Evolutionary conservation across 495 filamentous ascomycete species (phyloP), one percentile per base, ranked within the genome.

Genomic region (Daldinia concentrica): DNA sequence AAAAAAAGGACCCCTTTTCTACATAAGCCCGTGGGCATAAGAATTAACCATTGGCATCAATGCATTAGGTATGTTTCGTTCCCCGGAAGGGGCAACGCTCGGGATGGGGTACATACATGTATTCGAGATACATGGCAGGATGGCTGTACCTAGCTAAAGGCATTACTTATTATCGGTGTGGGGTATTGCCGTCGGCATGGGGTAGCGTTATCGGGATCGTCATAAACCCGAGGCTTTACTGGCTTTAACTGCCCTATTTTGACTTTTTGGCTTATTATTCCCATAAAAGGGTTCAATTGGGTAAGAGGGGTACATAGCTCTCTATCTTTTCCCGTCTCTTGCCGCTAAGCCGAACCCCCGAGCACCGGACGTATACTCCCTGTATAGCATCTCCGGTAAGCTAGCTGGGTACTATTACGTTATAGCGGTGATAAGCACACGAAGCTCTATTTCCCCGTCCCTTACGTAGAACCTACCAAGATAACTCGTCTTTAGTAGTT

Each of bases 261-360:
- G n/a, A n/a, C n/a, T 37, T 24, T 14, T 3, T 37, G n/a, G 50
- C 50, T 48, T 22, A 48, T 48, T 45, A 45, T 43, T 68, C 48
- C 45, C 45, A 62, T 22, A 54, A 72, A 63, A 51, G 6, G 6
- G 58, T 66, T 15, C 60, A 61, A 68, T 68, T 65, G 56, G 65
- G 32, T 26, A 43, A 32, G 65, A 68, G 66, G 66, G 65, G 71
- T 73, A 56, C 32, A 37, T 55, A 45, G 14, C 19, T 51, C 24
- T 7, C 14, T 34, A 57, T 51, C 58, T 56, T 34, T 32, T n/a
- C 11, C 58, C 50, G 58, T 37, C 9, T 24, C 14, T 66, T 62
- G 17, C 71, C 71, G 71, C 45, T 57, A 56, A 71, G 63, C 71
- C 71, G 67, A 74, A 45, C 41, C 52, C 39, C 71, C 67, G 71